These are phyloP conservation scores for Hanseniaspora thailandica DNA, from an alignment of 805 yeast species.

Conservation along the genomic window DNA sequence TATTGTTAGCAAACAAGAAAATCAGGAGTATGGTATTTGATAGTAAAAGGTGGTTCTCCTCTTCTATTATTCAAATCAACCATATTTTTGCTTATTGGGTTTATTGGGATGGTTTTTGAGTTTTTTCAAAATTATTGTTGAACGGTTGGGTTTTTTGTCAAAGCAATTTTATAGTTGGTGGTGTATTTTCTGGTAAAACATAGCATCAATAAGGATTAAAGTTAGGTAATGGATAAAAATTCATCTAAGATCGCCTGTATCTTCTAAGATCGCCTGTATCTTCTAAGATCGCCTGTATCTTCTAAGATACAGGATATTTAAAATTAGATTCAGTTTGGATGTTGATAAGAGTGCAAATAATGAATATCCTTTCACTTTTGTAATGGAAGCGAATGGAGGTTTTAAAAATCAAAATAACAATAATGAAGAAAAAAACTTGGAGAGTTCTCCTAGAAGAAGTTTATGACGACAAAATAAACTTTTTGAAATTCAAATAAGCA, in stretches of 20 bases:
- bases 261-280: too few relatives aligned
- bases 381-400: neutral
- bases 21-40: too few relatives aligned
- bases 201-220: neutral
- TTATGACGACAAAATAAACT: slow-evolving; percentile 4
- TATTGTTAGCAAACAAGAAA: too few relatives aligned
- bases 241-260: neutral
- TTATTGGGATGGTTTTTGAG: neutral
- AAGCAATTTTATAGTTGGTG: neutral
- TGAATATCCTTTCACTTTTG: neutral
- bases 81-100: neutral
- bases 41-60: too few relatives aligned
- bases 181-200: neutral
- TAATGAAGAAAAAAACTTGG: slow-evolving; percentile 6
- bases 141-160: neutral
- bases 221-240: neutral
- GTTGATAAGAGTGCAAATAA: neutral
- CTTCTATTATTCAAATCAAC: too few relatives aligned
- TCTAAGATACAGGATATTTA: too few relatives aligned
- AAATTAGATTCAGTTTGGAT: neutral
- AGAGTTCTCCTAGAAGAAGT: slow-evolving; percentile 15
- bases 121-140: neutral
- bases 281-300: too few relatives aligned
- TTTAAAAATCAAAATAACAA: neutral
- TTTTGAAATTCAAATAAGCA: slow-evolving; percentile 1